Evolutionary conservation across 768 basidiomycete species (phyloP), one percentile per base, ranked within the genome.

Genomic region (Amanita subjunquillea): DNA sequence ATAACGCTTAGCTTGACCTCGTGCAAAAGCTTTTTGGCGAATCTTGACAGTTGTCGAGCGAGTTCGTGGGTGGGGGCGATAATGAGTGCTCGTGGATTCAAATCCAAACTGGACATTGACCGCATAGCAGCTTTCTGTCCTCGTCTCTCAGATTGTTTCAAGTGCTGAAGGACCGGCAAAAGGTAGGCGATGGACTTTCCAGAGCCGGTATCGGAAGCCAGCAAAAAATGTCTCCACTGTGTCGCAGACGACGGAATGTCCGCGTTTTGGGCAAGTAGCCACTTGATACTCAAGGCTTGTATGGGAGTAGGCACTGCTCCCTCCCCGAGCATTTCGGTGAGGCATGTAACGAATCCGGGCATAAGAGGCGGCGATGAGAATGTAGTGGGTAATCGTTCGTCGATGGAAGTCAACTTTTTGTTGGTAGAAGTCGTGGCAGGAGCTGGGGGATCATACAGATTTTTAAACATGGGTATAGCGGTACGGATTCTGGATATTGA

Each of bases 151-250:
- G 77, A 70, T 45, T 69, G 62, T 64, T 95, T 95, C 62, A 94
- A 71, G 56, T 76, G 69, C 57, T 94, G 87, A 2, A 95, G 72
- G 50, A 94, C 65, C 0, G 92, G 92, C 4, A 94, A 75, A 40
- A 94, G 77, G 65, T 93, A 95, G 1, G 93, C 92, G 27, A 94
- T 78, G 2, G 87, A 91, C 69, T 95, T 95, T 1, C 91, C 92
- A 0, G 90, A 91, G 13, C 93, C 92, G 0, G 91, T 95, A 66
- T 94, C 91, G 0, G 87, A 84, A 0, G 90, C 92, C 1, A 95
- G 74, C 5, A 95, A 76, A 57, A 76, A 83, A 45, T 80, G 71
- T 43, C 70, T 69, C 61, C 69, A 73, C 4, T 23, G 62, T 13
- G 39, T 20, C 9, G 20, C 62, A 54, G 66, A 59, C 54, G 32